phyloP scores from a whole-genome alignment of 2,329 filamentous ascomycete genomes.

The Delphinella strobiligena region DNA sequence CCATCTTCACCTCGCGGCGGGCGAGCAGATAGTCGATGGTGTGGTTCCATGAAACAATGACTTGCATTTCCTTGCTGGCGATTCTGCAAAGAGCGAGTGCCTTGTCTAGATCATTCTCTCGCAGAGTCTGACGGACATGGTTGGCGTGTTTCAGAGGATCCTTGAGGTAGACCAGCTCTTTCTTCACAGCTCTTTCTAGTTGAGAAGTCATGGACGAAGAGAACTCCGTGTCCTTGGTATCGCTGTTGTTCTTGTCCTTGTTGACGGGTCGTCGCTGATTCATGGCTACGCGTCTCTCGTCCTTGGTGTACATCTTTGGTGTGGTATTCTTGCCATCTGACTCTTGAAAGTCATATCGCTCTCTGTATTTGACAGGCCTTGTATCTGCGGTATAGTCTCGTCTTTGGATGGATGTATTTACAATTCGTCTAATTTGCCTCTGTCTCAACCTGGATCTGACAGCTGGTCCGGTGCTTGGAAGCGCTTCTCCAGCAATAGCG shows the following conservation, averaged over 20 bases:
- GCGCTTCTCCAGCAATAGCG: conserved; percentile 23
- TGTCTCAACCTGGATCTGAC: conserved; percentile 10
- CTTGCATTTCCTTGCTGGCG: conserved; percentile 53
- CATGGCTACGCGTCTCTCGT: conserved; percentile 1
- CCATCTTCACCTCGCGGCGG: conserved; percentile 47
- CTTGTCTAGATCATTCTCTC: conserved; percentile 48
- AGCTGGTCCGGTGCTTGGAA: conserved; percentile 7
- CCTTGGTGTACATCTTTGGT: background rate
- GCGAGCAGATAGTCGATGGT: conserved; percentile 61
- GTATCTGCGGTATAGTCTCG: no score
- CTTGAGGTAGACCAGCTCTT: conserved; percentile 49
- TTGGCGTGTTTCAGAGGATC: conserved; percentile 65
- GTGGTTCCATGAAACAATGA: conserved; percentile 78
- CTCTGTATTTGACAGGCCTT: background rate
- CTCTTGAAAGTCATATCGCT: background rate
- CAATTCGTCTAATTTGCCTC: conserved; percentile 2
- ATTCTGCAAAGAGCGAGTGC: conserved; percentile 56
- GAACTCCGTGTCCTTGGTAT: conserved; percentile 18
- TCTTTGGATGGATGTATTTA: background rate
- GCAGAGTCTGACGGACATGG: conserved; percentile 51
- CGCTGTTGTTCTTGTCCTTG: conserved; percentile 2
- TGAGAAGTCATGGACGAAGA: conserved; percentile 12
- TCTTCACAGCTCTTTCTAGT: conserved; percentile 27
- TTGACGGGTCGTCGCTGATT: conserved; percentile 8
- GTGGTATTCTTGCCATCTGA: background rate